Conservation (phyloP, 352 stramenopile genomes). For the Lagenidium sp. region DNA sequence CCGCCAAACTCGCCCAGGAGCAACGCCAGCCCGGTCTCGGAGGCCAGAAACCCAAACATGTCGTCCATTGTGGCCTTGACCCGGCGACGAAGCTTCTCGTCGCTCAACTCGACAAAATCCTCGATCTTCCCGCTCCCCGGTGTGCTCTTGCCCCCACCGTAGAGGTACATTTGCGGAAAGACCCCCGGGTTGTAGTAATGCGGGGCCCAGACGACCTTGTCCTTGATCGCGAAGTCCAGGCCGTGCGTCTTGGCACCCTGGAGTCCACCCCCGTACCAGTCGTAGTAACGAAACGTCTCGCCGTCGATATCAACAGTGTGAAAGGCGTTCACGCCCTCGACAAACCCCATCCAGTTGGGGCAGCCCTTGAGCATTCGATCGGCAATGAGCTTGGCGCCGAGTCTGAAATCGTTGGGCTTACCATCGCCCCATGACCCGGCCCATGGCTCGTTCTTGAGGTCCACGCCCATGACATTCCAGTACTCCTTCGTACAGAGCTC, state of each 20-base stretch:
- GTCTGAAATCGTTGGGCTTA: conserved; percentile 29
- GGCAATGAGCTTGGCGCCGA: conserved; percentile 35
- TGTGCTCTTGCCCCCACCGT: conserved; percentile 23
- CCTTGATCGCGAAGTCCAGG: conserved; percentile 28
- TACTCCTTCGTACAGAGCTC: conserved; percentile 50
- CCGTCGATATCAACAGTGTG: conserved; percentile 35
- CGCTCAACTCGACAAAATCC: conserved; percentile 35
- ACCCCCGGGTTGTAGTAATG: conserved; percentile 67
- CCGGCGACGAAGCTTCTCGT: conserved; percentile 23
- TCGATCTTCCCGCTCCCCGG: conserved; percentile 9
- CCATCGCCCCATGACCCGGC: conserved; percentile 41
- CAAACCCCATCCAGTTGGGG: conserved; percentile 57
- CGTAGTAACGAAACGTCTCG: conserved; percentile 43
- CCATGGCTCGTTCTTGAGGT: conserved; percentile 56
- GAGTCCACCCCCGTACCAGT: conserved; percentile 55
- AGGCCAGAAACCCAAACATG: conserved; percentile 62
- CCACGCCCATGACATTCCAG: conserved; percentile 70
- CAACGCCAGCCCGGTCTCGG: conserved; percentile 31
- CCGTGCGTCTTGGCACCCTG: conserved; percentile 29
- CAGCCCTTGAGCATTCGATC: conserved; percentile 60
- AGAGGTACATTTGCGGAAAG: conserved; percentile 54
- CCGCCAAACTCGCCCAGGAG: conserved; percentile 64
- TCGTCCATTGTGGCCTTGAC: conserved; percentile 44
- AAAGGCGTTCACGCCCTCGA: conserved; percentile 47
- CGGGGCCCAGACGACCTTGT: conserved; percentile 74